A percentile compares a stretch with the other conserved stretches of the same genome.
Evolutionary conservation across 1,284 basidiomycete genomes (phyloP).

Genomic region (Veloboletus limbatus): DNA sequence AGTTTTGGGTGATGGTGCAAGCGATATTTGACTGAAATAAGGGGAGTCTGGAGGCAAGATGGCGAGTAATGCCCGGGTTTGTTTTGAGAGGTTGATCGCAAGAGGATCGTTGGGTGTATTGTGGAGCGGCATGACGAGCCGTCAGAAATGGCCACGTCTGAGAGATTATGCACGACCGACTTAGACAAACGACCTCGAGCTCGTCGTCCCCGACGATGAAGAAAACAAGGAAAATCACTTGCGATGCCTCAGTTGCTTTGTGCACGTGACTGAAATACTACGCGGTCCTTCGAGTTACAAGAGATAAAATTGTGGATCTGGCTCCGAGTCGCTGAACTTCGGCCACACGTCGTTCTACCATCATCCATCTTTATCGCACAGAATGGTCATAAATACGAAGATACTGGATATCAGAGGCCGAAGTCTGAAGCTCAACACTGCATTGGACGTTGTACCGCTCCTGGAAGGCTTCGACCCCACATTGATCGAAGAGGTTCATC

Average conservation of each 20-base stretch:
- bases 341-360: neutral
- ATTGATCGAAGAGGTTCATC: slow-evolving; percentile 82
- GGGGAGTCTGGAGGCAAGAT: slow-evolving; percentile 39
- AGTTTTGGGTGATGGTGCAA: slow-evolving; percentile 36
- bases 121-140: slow-evolving; percentile 16
- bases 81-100: slow-evolving; percentile 50
- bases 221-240: slow-evolving; percentile 4
- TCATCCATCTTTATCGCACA: neutral
- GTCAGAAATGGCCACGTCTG: slow-evolving; percentile 5
- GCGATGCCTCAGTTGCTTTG: neutral
- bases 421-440: slow-evolving; percentile 76
- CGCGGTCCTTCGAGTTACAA: slow-evolving; percentile 14
- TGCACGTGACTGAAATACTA: slow-evolving; percentile 27
- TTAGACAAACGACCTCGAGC: neutral
- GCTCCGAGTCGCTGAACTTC: no score
- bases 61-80: slow-evolving; percentile 45
- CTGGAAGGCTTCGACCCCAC: slow-evolving; percentile 67
- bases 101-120: slow-evolving; percentile 39
- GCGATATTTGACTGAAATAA: slow-evolving; percentile 35
- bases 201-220: no score
- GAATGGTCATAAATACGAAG: slow-evolving; percentile 23
- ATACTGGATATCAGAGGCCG: slow-evolving; percentile 32
- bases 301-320: no score
- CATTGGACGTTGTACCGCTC: slow-evolving; percentile 77
- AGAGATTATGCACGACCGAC: neutral